phyloP scores from a whole-genome alignment of 1,284 basidiomycete genomes.

The Ceratobasidium sp. region DNA sequence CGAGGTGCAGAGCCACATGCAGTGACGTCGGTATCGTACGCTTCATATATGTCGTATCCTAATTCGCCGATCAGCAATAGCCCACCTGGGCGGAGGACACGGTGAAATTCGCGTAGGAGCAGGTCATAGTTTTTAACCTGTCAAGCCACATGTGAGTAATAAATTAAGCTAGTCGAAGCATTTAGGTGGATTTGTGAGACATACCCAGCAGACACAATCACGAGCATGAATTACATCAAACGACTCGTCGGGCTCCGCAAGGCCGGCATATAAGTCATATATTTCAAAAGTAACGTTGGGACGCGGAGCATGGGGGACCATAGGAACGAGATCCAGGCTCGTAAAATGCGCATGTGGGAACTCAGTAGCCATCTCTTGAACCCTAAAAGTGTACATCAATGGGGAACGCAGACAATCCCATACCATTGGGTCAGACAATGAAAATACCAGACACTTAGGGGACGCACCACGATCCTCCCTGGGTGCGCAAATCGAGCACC shows the following conservation, averaged over 20 bases:
- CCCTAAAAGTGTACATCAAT: background rate
- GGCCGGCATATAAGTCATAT: constrained; percentile 20
- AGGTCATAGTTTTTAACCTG: constrained; percentile 28
- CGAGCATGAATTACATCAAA: constrained; percentile 24
- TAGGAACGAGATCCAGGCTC: constrained; percentile 20
- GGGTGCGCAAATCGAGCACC: constrained; percentile 20
- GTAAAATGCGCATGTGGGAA: constrained; percentile 19
- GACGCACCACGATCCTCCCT: constrained; percentile 4
- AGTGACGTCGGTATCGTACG: constrained; percentile 11
- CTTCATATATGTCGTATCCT: constrained; percentile 3
- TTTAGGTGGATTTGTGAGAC: background rate
- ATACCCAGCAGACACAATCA: constrained; percentile 12
- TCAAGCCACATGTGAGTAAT: background rate
- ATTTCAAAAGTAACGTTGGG: constrained; percentile 30
- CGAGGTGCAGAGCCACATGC: background rate
- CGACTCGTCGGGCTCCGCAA: constrained; percentile 32
- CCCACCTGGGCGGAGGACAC: constrained; percentile 14
- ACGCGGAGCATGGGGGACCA: constrained; percentile 7
- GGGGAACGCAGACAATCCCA: background rate
- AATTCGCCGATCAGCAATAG: constrained; percentile 17
- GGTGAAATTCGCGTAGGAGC: constrained; percentile 28
- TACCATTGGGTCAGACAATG: background rate
- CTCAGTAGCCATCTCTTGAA: constrained; percentile 21
- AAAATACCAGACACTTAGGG: background rate
- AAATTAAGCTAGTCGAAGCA: background rate